Percentiles rank a stretch among this genome's conserved stretches.
Evolutionary conservation across 2,329 filamentous ascomycete genomes (phyloP).

Genomic region (Pyrenochaeta sp.): DNA sequence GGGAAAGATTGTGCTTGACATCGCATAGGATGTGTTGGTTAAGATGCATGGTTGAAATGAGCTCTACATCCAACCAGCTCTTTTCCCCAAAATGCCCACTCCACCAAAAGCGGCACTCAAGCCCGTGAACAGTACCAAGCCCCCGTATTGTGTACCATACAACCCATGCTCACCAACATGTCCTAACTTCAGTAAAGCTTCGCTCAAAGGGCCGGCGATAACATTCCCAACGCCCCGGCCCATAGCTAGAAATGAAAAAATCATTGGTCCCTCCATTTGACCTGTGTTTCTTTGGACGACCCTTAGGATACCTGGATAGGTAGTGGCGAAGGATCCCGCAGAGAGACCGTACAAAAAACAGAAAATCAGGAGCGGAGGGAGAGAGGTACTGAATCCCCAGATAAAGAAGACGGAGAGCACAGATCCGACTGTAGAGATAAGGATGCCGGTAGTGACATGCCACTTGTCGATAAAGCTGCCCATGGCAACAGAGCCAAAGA

Average conservation of each 20-base stretch:
- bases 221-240: constrained; percentile 61
- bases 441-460: constrained; percentile 50
- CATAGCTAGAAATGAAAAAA: constrained; percentile 56
- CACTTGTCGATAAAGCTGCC: constrained; percentile 53
- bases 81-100: neutral
- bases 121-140: neutral
- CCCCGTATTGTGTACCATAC: neutral
- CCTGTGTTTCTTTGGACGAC: constrained; percentile 36
- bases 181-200: constrained; percentile 27
- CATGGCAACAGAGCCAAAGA: constrained; percentile 44
- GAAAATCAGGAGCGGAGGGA: constrained; percentile 43
- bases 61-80: neutral
- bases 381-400: constrained; percentile 56
- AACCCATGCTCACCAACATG: neutral
- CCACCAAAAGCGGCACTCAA: neutral
- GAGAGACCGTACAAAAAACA: constrained; percentile 46
- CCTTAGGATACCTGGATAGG: constrained; percentile 32
- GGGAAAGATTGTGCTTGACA: constrained; percentile 42
- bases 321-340: constrained; percentile 35
- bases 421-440: constrained; percentile 52
- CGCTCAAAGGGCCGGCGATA: constrained; percentile 59
- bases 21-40: constrained; percentile 7
- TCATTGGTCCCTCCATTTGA: constrained; percentile 52
- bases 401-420: constrained; percentile 52
- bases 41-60: too few relatives aligned